Conservation (phyloP, 345 rosid genomes). For the Hibiscus syriacus region DNA sequence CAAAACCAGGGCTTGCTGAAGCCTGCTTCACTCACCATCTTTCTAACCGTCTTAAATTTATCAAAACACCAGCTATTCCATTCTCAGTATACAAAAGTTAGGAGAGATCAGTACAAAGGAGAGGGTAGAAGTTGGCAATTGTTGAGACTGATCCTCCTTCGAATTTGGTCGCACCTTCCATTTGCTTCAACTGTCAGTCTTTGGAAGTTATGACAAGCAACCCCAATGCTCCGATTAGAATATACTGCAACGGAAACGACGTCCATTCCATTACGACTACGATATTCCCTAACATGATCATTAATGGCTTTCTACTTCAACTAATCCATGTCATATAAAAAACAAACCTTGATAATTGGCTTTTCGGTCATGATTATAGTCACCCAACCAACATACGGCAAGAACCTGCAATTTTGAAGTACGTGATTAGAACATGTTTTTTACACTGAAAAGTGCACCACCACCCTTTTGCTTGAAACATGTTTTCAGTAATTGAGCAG, state of each 20-base stretch:
- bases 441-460: background rate
- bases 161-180: background rate
- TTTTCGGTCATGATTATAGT: slow-evolving; percentile 97
- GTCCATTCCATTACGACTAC: too few species aligned
- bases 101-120: background rate
- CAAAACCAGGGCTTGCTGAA: background rate
- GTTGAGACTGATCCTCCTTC: background rate
- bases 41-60: background rate
- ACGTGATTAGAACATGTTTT: background rate
- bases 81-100: background rate
- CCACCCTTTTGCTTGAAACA: background rate
- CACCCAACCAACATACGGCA: slow-evolving; percentile 92
- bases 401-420: slow-evolving; percentile 40
- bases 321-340: background rate
- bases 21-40: background rate
- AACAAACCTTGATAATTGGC: slow-evolving; percentile 70
- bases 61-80: background rate
- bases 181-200: slow-evolving; percentile 31
- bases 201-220: slow-evolving; percentile 84
- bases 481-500: background rate
- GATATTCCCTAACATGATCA: background rate
- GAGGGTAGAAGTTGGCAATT: background rate
- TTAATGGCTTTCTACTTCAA: background rate
- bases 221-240: slow-evolving; percentile 79
- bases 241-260: slow-evolving; percentile 42